phyloP scores from a whole-genome alignment of 1,284 basidiomycete species.

The Sanghuangporus weigelae region DNA sequence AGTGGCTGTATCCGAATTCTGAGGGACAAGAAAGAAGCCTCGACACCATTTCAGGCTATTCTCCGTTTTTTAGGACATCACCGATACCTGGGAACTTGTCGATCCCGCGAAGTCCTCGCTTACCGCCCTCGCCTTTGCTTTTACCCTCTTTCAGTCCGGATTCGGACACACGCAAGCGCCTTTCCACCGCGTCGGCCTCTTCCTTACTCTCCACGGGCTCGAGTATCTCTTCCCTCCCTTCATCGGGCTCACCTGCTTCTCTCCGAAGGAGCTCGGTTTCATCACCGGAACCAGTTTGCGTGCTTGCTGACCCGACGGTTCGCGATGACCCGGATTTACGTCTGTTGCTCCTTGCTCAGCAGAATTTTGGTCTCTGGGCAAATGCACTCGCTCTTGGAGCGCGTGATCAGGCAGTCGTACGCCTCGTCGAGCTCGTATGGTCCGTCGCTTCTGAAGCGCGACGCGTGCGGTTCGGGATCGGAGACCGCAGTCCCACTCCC shows the following conservation, averaged over 20 bases:
- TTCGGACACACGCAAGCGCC: neutral
- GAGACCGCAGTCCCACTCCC: neutral
- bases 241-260: neutral
- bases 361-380: slow-evolving; percentile 15
- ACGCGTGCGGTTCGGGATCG: slow-evolving; percentile 7
- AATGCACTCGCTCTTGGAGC: slow-evolving; percentile 13
- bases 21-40: neutral
- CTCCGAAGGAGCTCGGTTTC: neutral
- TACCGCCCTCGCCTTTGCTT: neutral
- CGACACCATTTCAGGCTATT: neutral
- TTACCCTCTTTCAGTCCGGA: neutral
- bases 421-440: slow-evolving; percentile 14
- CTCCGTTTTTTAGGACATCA: neutral
- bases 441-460: slow-evolving; percentile 5
- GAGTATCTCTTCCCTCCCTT: neutral
- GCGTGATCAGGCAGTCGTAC: neutral
- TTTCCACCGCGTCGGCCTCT: slow-evolving; percentile 8
- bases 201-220: slow-evolving; percentile 6
- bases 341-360: slow-evolving; percentile 9
- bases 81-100: neutral
- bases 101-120: neutral
- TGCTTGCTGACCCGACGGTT: neutral
- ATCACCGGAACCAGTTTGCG: neutral
- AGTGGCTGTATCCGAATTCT: slow-evolving; percentile 6
- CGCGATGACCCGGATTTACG: slow-evolving; percentile 2